Percentiles rank a stretch among this genome's conserved stretches.
phyloP scores from a whole-genome alignment of 192 early-diverging fungal species.

The Umbelopsis ramanniana region DNA sequence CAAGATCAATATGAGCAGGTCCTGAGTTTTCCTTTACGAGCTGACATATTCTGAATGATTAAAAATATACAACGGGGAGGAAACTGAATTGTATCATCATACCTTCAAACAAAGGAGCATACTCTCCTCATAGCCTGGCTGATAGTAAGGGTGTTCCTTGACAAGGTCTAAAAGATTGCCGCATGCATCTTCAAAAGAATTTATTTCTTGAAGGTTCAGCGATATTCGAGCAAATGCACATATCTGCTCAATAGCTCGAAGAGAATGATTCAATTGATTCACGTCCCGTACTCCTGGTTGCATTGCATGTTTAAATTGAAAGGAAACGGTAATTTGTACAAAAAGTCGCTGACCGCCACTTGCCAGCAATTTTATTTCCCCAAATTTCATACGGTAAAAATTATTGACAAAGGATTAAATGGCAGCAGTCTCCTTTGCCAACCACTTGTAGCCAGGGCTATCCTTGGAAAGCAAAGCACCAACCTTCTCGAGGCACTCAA shows the following conservation, averaged over 20 bases:
- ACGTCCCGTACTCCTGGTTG: background rate
- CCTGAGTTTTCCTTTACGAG: background rate
- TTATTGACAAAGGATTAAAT: constrained; percentile 51
- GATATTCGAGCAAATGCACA: constrained; percentile 6
- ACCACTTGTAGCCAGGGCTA: constrained; percentile 75
- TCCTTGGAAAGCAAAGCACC: constrained; percentile 75
- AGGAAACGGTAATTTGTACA: background rate
- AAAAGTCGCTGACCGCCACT: background rate
- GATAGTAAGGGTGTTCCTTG: background rate
- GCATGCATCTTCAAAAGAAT: background rate
- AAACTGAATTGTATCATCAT: background rate
- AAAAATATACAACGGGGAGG: background rate
- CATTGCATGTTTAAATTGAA: constrained; percentile 4
- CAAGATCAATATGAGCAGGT: background rate
- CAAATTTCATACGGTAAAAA: background rate
- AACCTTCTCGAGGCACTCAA: constrained; percentile 74
- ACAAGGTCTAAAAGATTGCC: background rate
- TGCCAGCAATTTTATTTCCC: background rate
- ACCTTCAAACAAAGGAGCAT: background rate
- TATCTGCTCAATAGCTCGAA: constrained; percentile 11
- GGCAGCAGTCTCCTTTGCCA: constrained; percentile 78
- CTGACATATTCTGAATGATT: background rate
- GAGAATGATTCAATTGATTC: background rate
- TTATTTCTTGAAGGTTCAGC: background rate
- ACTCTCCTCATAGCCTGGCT: background rate